phyloP scores from a whole-genome alignment of 176 grass and related monocot genomes.

The Aegilops tauschii region DNA sequence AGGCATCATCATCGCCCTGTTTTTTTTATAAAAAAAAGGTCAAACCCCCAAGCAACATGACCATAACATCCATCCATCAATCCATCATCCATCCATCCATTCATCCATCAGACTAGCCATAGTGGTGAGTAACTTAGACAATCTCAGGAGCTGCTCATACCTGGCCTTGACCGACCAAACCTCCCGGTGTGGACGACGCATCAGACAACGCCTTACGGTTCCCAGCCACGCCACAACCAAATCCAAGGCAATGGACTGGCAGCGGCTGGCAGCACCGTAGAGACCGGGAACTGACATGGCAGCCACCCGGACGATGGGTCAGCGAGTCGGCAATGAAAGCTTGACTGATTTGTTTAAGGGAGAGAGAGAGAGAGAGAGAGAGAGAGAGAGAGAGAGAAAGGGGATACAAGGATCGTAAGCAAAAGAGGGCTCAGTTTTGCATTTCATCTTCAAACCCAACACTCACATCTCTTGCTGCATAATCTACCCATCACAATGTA shows the following conservation, averaged over 20 bases:
- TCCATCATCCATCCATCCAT: no score
- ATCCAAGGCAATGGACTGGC: neutral
- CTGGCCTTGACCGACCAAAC: neutral
- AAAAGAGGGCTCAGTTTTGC: neutral
- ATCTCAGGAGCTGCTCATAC: neutral
- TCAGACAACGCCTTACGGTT: neutral
- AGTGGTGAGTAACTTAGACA: no score
- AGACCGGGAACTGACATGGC: neutral
- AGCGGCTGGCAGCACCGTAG: slow-evolving; percentile 19
- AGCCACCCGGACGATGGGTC: neutral
- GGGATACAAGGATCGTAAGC: no score
- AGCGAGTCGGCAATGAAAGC: neutral
- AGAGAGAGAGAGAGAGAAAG: no score
- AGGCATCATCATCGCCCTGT: neutral
- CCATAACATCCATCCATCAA: no score
- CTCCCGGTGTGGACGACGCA: neutral
- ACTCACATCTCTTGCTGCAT: neutral
- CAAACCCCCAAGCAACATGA: no score
- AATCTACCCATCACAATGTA: neutral
- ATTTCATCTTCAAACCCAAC: neutral
- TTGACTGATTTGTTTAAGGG: neutral
- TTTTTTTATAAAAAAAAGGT: no score
- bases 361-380: no score
- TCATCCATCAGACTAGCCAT: neutral
- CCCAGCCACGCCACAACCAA: neutral